Evolutionary conservation across 177 flowering plant genomes (phyloP).

Genomic region (Tripterygium wilfordii): DNA sequence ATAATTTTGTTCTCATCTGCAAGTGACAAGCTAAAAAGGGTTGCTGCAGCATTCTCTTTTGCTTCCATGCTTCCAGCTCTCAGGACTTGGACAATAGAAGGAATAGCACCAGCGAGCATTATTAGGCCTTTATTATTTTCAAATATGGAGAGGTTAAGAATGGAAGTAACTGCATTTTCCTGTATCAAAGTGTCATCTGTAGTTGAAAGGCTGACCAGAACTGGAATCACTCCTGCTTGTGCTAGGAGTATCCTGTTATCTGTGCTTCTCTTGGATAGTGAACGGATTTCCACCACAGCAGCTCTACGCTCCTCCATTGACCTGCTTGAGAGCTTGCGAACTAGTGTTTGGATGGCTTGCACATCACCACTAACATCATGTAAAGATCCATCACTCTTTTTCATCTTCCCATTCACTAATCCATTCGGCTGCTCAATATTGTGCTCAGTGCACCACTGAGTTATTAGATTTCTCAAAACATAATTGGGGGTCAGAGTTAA

Average conservation of each 20-base stretch:
- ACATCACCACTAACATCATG: conserved; percentile 69
- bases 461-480: conserved; percentile 70
- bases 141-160: conserved; percentile 85
- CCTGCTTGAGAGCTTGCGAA: conserved; percentile 58
- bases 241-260: conserved; percentile 82
- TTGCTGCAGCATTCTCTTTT: conserved; percentile 89
- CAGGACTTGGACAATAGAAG: conserved; percentile 77
- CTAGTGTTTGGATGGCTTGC: conserved; percentile 49
- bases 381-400: conserved; percentile 65
- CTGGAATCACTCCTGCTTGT: conserved; percentile 83
- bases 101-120: conserved; percentile 77
- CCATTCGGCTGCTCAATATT: conserved; percentile 58
- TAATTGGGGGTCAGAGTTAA: conserved; percentile 73
- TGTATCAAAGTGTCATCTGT: conserved; percentile 52
- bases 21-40: conserved; percentile 81
- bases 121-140: conserved; percentile 77
- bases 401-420: conserved; percentile 41
- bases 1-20: conserved; percentile 84
- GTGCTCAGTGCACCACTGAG: conserved; percentile 66
- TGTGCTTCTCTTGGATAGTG: conserved; percentile 78
- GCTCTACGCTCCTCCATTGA: conserved; percentile 48
- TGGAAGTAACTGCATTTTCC: conserved; percentile 83
- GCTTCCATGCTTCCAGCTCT: conserved; percentile 79
- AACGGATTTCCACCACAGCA: conserved; percentile 67
- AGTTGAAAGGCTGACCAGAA: conserved; percentile 61